phyloP scores from a whole-genome alignment of 2,329 filamentous ascomycete species.

The Venturia pyrina region DNA sequence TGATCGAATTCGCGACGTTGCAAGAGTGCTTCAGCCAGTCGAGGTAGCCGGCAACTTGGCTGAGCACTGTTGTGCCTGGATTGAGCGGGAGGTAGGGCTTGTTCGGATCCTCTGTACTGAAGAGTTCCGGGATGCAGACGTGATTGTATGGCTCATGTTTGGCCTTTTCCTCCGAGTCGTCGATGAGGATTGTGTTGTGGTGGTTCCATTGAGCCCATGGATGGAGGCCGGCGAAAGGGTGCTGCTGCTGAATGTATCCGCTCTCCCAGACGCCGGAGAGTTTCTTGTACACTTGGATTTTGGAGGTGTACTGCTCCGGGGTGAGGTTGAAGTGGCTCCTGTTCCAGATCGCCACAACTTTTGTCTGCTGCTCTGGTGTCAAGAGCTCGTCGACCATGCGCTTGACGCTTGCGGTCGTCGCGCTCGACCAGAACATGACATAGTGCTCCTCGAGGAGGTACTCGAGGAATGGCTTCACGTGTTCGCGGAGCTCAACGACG shows the following conservation, averaged over 20 bases:
- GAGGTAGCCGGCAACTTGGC: not conserved
- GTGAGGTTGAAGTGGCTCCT: not conserved
- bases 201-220: not conserved
- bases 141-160: constrained; percentile 5
- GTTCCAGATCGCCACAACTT: constrained; percentile 6
- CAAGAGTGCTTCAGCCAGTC: not conserved
- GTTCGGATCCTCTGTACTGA: not conserved
- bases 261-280: constrained; percentile 5
- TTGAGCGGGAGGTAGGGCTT: not conserved
- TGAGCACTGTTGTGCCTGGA: not conserved
- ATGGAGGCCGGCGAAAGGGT: not conserved
- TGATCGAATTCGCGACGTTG: not conserved
- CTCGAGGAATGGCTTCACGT: constrained; percentile 2
- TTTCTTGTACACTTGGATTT: constrained; percentile 7
- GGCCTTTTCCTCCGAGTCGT: constrained; percentile 7
- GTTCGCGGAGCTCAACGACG: not conserved
- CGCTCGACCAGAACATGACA: constrained; percentile 11
- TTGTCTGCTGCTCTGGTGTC: not conserved
- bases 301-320: not conserved
- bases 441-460: not conserved
- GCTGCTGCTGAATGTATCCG: not conserved
- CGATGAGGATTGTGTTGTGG: constrained; percentile 9
- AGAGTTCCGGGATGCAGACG: not conserved
- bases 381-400: not conserved
- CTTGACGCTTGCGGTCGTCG: not conserved